Evolutionary conservation across 1,284 basidiomycete species (phyloP).

Genomic region (Polyporus tsugae): DNA sequence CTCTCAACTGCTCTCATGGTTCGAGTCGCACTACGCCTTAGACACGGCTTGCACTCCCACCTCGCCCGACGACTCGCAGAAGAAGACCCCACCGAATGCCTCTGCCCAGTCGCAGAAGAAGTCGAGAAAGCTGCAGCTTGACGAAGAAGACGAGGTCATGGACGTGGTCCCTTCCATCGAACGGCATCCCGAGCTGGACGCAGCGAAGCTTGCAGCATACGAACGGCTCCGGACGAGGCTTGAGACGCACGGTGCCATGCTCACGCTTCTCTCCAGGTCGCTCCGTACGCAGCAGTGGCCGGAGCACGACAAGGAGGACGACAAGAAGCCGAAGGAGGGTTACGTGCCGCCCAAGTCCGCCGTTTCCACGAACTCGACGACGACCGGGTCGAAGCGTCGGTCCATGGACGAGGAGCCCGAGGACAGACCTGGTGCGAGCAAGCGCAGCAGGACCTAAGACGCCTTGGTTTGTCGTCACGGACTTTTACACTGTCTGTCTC

Average conservation of each 20-base stretch:
- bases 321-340: not conserved
- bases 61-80: not conserved
- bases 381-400: not conserved
- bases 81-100: not conserved
- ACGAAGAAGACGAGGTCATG: not conserved
- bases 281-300: not conserved
- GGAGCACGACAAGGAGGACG: not conserved
- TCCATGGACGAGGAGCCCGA: not conserved
- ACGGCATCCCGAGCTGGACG: no score
- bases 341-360: slow-evolving; percentile 1
- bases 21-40: not conserved
- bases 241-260: not conserved
- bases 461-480: not conserved
- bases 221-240: not conserved
- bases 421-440: not conserved
- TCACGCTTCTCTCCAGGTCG: not conserved
- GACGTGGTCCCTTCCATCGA: not conserved
- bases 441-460: not conserved
- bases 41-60: no score
- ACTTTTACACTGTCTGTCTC: not conserved
- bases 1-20: not conserved
- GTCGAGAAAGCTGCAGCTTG: not conserved
- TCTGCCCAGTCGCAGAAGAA: no score
- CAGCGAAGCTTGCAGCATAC: not conserved
- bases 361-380: not conserved